A percentile compares a stretch with the other conserved stretches of the same genome.
Conservation (phyloP, 2,329 filamentous ascomycete species). For the Aspergillus quadricinctus region DNA sequence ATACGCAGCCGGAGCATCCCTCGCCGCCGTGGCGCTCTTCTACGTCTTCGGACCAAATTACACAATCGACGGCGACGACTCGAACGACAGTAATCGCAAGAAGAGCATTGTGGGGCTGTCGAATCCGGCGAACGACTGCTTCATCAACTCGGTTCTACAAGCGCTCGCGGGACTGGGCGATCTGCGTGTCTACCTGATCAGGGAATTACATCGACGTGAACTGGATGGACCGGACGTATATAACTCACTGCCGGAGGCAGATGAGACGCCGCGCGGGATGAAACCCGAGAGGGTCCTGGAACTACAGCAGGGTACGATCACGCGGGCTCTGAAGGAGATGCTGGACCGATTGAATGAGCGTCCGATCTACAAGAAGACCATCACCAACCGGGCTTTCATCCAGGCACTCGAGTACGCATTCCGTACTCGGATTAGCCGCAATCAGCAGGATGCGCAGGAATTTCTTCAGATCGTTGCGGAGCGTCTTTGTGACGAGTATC, state of each 20-base stretch:
- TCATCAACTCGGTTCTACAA: constrained; percentile 95
- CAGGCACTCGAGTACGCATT: constrained; percentile 80
- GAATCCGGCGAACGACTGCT: constrained; percentile 93
- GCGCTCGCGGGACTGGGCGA: constrained; percentile 86
- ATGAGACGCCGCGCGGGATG: constrained; percentile 34
- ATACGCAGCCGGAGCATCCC: constrained; percentile 91
- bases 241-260: constrained; percentile 51
- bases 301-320: constrained; percentile 77
- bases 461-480: constrained; percentile 93
- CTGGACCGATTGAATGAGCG: constrained; percentile 89
- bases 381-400: constrained; percentile 82
- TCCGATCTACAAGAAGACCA: constrained; percentile 89
- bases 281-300: constrained; percentile 49
- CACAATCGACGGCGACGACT: constrained; percentile 78
- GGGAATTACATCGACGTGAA: constrained; percentile 78
- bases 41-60: constrained; percentile 99
- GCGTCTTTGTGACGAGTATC: constrained; percentile 87
- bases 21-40: constrained; percentile 89
- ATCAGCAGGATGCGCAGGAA: constrained; percentile 97
- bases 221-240: constrained; percentile 78
- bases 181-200: constrained; percentile 83
- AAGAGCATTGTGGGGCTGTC: constrained; percentile 82
- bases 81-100: constrained; percentile 59
- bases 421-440: constrained; percentile 81
- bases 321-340: constrained; percentile 83